Conservation (phyloP, 225 moss, liverwort and hornwort genomes). For the Climacium dendroides region DNA sequence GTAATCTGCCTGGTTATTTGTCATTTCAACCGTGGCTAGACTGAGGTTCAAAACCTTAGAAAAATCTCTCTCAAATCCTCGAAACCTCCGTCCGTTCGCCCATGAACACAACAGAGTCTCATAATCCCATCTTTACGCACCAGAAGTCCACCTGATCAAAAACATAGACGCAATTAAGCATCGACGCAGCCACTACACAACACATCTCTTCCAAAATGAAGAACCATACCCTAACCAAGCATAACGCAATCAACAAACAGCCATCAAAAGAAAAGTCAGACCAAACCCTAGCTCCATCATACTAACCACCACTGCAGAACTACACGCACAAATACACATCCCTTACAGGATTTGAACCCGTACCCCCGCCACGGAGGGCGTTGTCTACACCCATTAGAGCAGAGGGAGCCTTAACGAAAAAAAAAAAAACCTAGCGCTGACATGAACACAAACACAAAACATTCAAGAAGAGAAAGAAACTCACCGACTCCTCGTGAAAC, state of each 20-base stretch:
- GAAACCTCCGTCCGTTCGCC: not conserved
- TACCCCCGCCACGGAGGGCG: not conserved
- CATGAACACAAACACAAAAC: too few relatives aligned
- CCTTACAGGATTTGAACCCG: not conserved
- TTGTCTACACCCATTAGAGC: not conserved
- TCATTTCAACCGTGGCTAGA: conserved; percentile 6
- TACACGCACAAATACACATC: not conserved
- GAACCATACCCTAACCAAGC: too few relatives aligned
- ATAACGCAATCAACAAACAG: not conserved
- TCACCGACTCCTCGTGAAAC: not conserved
- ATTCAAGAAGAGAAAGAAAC: not conserved
- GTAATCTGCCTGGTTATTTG: conserved; percentile 1
- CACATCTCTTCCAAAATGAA: not conserved
- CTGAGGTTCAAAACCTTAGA: not conserved
- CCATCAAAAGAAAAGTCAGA: not conserved
- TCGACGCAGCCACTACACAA: not conserved
- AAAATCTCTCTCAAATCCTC: not conserved
- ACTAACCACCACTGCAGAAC: too few relatives aligned
- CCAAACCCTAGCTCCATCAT: not conserved
- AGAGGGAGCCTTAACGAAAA: not conserved
- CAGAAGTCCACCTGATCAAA: not conserved
- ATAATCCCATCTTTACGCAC: not conserved
- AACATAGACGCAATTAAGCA: not conserved
- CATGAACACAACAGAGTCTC: not conserved
- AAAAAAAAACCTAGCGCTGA: not conserved